A percentile compares a stretch with the other conserved stretches of the same genome.
phyloP scores from a whole-genome alignment of 345 rosid species.

The Combretum micranthum region DNA sequence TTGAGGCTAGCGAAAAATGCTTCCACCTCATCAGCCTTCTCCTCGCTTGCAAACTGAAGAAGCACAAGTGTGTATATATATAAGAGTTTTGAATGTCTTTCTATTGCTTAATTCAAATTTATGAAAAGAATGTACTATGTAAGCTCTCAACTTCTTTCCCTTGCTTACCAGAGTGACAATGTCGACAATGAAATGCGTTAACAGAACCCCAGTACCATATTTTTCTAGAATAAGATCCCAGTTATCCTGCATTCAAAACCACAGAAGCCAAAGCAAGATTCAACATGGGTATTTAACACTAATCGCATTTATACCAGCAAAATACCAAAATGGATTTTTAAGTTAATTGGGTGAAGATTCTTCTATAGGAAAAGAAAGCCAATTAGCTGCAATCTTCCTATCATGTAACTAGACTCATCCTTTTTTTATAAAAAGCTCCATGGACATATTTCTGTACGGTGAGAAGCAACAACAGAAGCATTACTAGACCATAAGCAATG shows the following conservation, averaged over 20 bases:
- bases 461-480: no score
- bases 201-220: slow-evolving; percentile 26
- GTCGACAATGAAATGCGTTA: slow-evolving; percentile 15
- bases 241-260: slow-evolving; percentile 29
- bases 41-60: slow-evolving; percentile 31
- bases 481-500: no score
- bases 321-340: no score
- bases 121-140: neutral
- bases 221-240: slow-evolving; percentile 27
- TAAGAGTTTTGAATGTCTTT: neutral
- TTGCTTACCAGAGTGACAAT: slow-evolving; percentile 29
- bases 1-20: slow-evolving; percentile 17
- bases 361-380: no score
- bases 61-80: neutral
- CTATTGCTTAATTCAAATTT: neutral
- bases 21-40: slow-evolving; percentile 36
- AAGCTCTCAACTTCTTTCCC: neutral
- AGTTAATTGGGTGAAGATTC: no score
- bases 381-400: no score
- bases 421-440: no score
- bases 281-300: no score
- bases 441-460: no score
- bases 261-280: neutral
- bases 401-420: no score
- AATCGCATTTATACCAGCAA: no score